A percentile compares a stretch with the other conserved stretches of the same genome.
Conservation (phyloP, 768 basidiomycete genomes). For the Fomitopsis serialis region DNA sequence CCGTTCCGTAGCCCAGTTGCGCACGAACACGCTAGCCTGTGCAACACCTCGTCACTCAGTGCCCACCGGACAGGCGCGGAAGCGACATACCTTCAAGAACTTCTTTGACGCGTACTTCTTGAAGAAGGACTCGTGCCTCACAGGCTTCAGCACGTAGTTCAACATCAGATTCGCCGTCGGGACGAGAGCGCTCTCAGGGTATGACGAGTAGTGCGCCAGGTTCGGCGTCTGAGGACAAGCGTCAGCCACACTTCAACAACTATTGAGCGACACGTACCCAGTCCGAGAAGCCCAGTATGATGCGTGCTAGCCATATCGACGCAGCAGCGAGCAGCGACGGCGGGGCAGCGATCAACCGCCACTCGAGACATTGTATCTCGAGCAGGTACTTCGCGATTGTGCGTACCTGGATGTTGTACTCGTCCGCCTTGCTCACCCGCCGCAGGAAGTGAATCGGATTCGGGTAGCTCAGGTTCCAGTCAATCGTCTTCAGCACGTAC, state of each 20-base stretch:
- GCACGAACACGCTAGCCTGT: conserved; percentile 78
- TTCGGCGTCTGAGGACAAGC: conserved; percentile 60
- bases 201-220: conserved; percentile 83
- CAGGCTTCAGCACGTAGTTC: conserved; percentile 74
- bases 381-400: conserved; percentile 90
- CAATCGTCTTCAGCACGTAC: conserved; percentile 80
- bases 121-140: conserved; percentile 72
- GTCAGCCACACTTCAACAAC: neutral
- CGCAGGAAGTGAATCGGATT: conserved; percentile 88
- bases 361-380: conserved; percentile 81
- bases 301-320: conserved; percentile 78
- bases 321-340: conserved; percentile 83
- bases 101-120: conserved; percentile 87
- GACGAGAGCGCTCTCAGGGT: conserved; percentile 72
- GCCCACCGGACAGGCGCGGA: neutral
- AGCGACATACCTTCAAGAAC: conserved; percentile 64
- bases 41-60: neutral
- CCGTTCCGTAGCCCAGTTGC: conserved; percentile 76
- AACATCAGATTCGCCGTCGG: conserved; percentile 84
- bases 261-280: conserved; percentile 60
- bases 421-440: conserved; percentile 89
- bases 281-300: conserved; percentile 71
- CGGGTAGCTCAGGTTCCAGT: conserved; percentile 83
- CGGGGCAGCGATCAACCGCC: conserved; percentile 64
- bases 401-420: conserved; percentile 79